phyloP scores from a whole-genome alignment of 176 grass and related monocot genomes.

The barley (Hordeum vulgare) region DNA sequence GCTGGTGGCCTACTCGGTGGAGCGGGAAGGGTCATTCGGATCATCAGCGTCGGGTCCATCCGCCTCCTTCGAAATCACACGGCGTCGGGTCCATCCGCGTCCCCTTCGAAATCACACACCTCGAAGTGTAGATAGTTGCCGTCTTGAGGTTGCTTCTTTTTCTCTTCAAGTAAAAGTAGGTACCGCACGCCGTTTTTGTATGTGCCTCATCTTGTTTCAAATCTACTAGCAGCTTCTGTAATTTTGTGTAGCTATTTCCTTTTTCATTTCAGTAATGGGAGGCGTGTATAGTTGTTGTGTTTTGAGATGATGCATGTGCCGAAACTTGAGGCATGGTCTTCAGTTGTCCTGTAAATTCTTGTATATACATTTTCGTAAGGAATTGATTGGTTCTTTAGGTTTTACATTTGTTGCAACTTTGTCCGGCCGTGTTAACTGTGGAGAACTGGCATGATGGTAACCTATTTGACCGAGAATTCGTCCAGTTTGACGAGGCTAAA shows the following conservation, averaged over 20 bases:
- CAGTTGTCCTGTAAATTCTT: background rate
- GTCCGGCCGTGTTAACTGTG: background rate
- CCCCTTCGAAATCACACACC: slow-evolving; percentile 37
- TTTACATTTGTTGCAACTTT: background rate
- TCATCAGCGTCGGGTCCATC: no score
- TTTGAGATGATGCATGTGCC: no score
- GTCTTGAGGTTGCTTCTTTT: background rate
- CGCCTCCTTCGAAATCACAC: no score
- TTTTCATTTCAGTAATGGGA: no score
- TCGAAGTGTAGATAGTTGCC: slow-evolving; percentile 38
- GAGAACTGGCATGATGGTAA: no score
- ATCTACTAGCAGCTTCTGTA: no score
- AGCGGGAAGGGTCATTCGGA: no score
- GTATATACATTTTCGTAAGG: background rate
- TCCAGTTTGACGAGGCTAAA: background rate
- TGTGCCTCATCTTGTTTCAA: no score
- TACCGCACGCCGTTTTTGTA: no score
- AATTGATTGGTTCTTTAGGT: background rate
- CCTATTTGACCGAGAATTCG: background rate
- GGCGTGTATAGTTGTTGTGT: no score
- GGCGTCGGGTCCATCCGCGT: slow-evolving; percentile 13
- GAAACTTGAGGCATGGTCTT: background rate
- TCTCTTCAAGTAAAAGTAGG: background rate
- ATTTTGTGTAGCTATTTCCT: no score
- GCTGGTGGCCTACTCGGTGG: no score